Conservation (phyloP, 768 basidiomycete genomes). For the Termitomyces sp. region DNA sequence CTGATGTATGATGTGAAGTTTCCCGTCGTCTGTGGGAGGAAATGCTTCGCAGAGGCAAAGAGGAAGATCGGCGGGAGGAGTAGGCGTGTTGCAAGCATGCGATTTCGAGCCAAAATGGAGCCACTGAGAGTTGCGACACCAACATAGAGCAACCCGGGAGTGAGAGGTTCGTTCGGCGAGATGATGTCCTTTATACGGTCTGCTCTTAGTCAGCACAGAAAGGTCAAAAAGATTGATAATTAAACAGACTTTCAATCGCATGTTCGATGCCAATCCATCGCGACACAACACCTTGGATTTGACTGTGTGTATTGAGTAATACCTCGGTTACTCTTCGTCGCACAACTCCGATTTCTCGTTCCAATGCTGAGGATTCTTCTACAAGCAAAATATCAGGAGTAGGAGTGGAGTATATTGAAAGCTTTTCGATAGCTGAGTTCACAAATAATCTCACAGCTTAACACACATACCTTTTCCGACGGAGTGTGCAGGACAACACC, state of each 20-base stretch:
- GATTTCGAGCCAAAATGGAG: constrained; percentile 80
- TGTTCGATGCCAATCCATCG: constrained; percentile 86
- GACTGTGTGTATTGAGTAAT: constrained; percentile 52
- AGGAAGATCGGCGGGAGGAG: constrained; percentile 75
- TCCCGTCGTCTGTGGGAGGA: constrained; percentile 77
- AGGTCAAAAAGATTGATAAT: neutral
- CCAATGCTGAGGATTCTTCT: constrained; percentile 71
- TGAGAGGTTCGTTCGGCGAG: constrained; percentile 75
- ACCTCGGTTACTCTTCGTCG: constrained; percentile 56
- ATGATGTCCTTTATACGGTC: constrained; percentile 81
- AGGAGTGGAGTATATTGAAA: constrained; percentile 74
- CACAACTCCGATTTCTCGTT: constrained; percentile 68
- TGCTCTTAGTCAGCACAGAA: constrained; percentile 22
- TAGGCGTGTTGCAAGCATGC: constrained; percentile 61
- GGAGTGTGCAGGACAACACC: constrained; percentile 25
- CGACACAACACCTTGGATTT: constrained; percentile 68
- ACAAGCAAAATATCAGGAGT: constrained; percentile 64
- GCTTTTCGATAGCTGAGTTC: constrained; percentile 39
- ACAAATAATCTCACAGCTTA: neutral
- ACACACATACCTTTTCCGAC: constrained; percentile 24
- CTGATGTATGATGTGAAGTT: constrained; percentile 67
- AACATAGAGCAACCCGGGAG: constrained; percentile 87
- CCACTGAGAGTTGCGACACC: constrained; percentile 86
- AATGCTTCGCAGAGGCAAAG: constrained; percentile 66
- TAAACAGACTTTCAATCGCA: constrained; percentile 69